A percentile compares a stretch with the other conserved stretches of the same genome.
Evolutionary conservation across 352 stramenopile genomes (phyloP).

Genomic region (Globisporangium heterothallicum): DNA sequence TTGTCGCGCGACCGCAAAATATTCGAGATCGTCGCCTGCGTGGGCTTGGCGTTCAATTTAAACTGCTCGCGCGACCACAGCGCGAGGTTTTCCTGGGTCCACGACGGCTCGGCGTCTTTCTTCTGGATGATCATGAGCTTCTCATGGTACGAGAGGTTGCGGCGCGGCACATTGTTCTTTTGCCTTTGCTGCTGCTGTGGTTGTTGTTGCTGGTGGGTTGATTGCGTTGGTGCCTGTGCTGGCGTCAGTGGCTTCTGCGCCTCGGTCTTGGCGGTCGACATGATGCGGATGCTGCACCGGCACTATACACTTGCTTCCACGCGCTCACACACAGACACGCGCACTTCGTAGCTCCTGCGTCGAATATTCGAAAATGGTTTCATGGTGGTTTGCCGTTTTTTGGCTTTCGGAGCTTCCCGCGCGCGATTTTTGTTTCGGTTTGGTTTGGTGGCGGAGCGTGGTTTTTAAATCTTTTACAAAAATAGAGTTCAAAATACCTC

Average conservation of each 20-base stretch:
- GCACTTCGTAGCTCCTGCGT: no score
- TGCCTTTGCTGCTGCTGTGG: neutral
- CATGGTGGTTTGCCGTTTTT: no score
- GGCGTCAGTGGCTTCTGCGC: no score
- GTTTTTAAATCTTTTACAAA: slow-evolving; percentile 13
- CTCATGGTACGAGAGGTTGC: slow-evolving; percentile 63
- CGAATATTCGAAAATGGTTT: no score
- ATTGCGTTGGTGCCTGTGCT: no score
- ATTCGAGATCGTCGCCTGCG: slow-evolving; percentile 65
- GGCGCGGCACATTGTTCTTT: slow-evolving; percentile 10
- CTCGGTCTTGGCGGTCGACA: neutral
- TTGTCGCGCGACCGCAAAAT: slow-evolving; percentile 42
- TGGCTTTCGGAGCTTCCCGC: no score
- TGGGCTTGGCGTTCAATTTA: slow-evolving; percentile 36
- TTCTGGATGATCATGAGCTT: slow-evolving; percentile 52
- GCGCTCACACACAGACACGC: no score
- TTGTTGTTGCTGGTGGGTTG: neutral
- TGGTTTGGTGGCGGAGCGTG: slow-evolving; percentile 1
- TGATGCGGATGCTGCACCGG: no score
- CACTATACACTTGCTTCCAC: no score
- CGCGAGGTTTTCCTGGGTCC: slow-evolving; percentile 49
- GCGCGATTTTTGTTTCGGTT: neutral
- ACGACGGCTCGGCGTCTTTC: slow-evolving; percentile 43
- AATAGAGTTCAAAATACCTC: slow-evolving; percentile 9
- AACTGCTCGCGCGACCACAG: slow-evolving; percentile 55